Evolutionary conservation across 2,329 filamentous ascomycete genomes (phyloP).

Genomic region (Penicillium sp.): DNA sequence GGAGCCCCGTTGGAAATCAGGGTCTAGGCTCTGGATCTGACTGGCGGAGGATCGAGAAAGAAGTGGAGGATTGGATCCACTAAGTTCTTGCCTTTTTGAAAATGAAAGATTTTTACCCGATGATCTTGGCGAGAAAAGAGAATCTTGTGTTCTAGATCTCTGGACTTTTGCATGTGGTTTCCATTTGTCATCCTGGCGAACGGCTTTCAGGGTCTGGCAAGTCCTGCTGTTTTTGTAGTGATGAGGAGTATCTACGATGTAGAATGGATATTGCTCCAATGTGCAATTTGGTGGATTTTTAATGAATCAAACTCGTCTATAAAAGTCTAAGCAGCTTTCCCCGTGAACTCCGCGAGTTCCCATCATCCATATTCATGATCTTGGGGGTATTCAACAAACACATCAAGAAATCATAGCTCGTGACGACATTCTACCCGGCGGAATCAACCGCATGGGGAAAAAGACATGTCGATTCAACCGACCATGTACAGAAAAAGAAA

Average conservation of each 20-base stretch:
- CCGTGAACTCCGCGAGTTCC: conserved; percentile 10
- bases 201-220: not conserved
- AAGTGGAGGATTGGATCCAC: not conserved
- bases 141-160: not conserved
- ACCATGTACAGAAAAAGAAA: conserved; percentile 10
- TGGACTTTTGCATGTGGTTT: not conserved
- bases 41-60: conserved; percentile 8
- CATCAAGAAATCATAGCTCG: conserved; percentile 23
- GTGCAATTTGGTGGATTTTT: not conserved
- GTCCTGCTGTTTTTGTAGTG: not conserved
- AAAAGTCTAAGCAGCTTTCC: conserved; percentile 14
- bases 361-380: conserved; percentile 9
- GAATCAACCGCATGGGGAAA: conserved; percentile 16
- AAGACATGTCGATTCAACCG: conserved; percentile 6
- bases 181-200: not conserved
- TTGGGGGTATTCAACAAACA: conserved; percentile 20
- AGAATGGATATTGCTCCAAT: conserved; percentile 1
- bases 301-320: not conserved
- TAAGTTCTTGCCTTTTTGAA: not conserved
- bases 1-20: not conserved
- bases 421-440: conserved; percentile 17
- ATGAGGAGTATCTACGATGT: not conserved
- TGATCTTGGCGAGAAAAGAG: too few relatives aligned
- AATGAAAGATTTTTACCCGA: not conserved
- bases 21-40: conserved; percentile 5